Evolutionary conservation across 164 flowering plant genomes (phyloP), one percentile per base, ranked within the genome.

Genomic region (Warburgia ugandensis): DNA sequence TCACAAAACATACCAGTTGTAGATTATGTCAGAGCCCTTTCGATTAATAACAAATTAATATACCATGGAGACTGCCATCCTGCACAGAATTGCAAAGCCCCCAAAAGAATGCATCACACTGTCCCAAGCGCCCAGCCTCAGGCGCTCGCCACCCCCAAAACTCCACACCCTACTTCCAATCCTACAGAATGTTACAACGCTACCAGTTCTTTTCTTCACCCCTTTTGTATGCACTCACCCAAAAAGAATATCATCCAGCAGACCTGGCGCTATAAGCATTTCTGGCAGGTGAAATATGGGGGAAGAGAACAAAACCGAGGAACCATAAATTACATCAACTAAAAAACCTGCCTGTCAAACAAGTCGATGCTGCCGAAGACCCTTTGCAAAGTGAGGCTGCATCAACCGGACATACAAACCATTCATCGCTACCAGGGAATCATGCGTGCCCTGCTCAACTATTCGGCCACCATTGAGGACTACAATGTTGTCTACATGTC

Each of bases 401-500:
- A 89, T 89, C 67, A 92, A 68, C 4, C 89, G 79, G 25, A 79
- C 89, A 62, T 88, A 92, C 64, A 92, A 72, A 42, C 95, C 86
- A 62, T 86, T 86, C 66, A 68, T 75, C n/a, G 84, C 76, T 47
- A 79, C 72, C 52, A 92, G 66, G 27, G 83, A 61, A 69, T 92
- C 97, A 47, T 88, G 99, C 17, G 81, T 68, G 13, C 99, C 99
- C 73, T 92, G 88, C 66, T 92, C 99, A 14, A 92, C 92, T 4
- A 92, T 92, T 52, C 79, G 62, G 11, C 99, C 95, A 46, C 95
- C 92, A 62, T 92, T 88, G 10, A 92, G 89, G 52, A 92, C 97
- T 45, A 92, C 99, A 60, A 92, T 88, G 60, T 77, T 88, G 71
- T 92, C 97, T n/a, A 92, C 99, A 64, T 86, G 97, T 61, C 84